These are phyloP conservation scores for Nicotiana paniculata DNA, from an alignment of 257 asterid genomes.

Conservation along the genomic window DNA sequence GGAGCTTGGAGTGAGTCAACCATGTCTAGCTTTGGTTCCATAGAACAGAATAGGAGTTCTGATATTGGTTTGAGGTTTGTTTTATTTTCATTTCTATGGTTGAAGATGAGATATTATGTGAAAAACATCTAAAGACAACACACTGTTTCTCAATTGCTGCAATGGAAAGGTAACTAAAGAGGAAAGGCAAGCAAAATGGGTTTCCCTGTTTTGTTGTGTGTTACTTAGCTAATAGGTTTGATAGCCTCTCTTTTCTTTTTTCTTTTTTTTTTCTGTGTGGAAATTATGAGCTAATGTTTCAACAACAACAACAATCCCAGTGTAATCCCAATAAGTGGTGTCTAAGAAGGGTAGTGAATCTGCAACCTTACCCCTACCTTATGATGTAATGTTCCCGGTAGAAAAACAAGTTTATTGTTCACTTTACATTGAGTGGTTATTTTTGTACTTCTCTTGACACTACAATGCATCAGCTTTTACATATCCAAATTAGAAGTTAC, in stretches of 20 bases:
- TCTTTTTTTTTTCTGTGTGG: no score
- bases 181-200: no score
- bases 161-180: background rate
- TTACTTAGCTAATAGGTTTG: no score
- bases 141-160: background rate
- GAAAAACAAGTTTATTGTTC: no score
- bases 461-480: background rate
- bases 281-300: no score
- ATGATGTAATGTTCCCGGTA: no score
- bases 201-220: background rate
- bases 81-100: background rate
- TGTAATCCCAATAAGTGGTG: no score
- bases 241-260: no score
- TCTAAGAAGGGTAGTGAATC: no score
- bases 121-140: background rate
- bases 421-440: background rate
- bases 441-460: background rate
- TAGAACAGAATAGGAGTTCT: background rate
- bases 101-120: background rate
- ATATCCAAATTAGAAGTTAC: background rate
- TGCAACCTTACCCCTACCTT: no score
- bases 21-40: background rate
- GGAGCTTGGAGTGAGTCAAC: slow-evolving; percentile 3
- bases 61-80: background rate
- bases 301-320: no score